phyloP scores from a whole-genome alignment of 495 filamentous ascomycete genomes.

The Penicillium canariense region DNA sequence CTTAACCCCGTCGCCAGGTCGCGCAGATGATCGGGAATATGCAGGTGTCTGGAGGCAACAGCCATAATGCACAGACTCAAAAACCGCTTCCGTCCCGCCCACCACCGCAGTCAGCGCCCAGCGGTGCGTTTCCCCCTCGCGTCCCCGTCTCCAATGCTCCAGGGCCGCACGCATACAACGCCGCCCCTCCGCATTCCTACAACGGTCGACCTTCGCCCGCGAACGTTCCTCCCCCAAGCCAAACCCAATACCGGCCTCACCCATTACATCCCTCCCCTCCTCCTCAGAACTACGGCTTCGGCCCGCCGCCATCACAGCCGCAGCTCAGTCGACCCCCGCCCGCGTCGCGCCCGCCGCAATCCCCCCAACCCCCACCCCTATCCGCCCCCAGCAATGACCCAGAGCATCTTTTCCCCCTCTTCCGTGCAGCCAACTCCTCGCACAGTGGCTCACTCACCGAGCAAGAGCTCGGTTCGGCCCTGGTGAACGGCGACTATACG shows the following conservation, averaged over 20 bases:
- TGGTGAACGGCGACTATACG: constrained; percentile 95
- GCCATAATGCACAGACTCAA: constrained; percentile 10
- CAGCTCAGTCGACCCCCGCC: constrained; percentile 52
- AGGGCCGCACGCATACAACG: constrained; percentile 25
- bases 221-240: constrained; percentile 15
- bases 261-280: constrained; percentile 53
- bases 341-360: constrained; percentile 56
- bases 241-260: constrained; percentile 38
- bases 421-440: constrained; percentile 85
- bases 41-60: constrained; percentile 24
- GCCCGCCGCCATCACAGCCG: constrained; percentile 49
- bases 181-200: constrained; percentile 27
- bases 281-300: constrained; percentile 58
- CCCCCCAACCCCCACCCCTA: constrained; percentile 57
- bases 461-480: constrained; percentile 80
- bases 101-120: constrained; percentile 22
- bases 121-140: constrained; percentile 30
- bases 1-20: constrained; percentile 33
- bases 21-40: constrained; percentile 54
- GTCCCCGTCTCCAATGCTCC: constrained; percentile 31
- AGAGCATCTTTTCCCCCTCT: constrained; percentile 71
- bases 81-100: constrained; percentile 31
- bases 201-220: constrained; percentile 28
- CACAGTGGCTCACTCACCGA: constrained; percentile 82
- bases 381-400: constrained; percentile 61